A percentile compares a stretch with the other conserved stretches of the same genome.
Evolutionary conservation across 768 basidiomycete genomes (phyloP).

Genomic region (Russula virescens): DNA sequence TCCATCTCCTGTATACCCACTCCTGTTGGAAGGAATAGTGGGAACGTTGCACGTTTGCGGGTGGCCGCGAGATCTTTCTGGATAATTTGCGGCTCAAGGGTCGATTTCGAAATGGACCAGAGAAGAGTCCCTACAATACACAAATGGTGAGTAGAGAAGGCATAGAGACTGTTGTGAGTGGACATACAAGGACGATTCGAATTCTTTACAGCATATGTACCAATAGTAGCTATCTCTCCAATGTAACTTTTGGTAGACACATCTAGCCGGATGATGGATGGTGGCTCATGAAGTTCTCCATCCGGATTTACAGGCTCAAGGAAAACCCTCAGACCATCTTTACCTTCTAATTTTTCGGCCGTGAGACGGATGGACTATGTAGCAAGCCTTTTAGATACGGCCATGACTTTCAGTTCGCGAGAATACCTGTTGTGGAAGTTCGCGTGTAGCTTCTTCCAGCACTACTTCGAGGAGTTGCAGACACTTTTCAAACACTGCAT

Average conservation of each 20-base stretch:
- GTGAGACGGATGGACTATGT: constrained; percentile 51
- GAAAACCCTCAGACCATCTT: constrained; percentile 51
- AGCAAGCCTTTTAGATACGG: constrained; percentile 6
- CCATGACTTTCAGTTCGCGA: background rate
- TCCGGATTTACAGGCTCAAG: constrained; percentile 55
- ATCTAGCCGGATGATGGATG: constrained; percentile 53
- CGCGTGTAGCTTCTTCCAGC: constrained; percentile 46
- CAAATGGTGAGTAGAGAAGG: background rate
- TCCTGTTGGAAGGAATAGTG: constrained; percentile 46
- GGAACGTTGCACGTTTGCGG: constrained; percentile 41
- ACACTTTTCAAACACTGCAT: constrained; percentile 70
- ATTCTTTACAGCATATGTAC: constrained; percentile 34
- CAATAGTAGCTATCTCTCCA: constrained; percentile 34
- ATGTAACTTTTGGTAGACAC: constrained; percentile 46
- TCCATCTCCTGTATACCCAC: constrained; percentile 34
- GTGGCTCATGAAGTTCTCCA: constrained; percentile 27
- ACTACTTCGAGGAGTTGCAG: constrained; percentile 65
- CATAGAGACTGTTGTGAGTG: background rate
- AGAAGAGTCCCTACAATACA: constrained; percentile 49
- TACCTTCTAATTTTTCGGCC: constrained; percentile 49
- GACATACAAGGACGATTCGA: constrained; percentile 31
- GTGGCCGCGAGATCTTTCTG: constrained; percentile 33
- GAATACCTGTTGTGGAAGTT: constrained; percentile 64
- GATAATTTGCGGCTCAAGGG: constrained; percentile 32
- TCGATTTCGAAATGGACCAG: constrained; percentile 47